These are phyloP conservation scores for Myxozyma vanderwaltii DNA, from an alignment of 805 yeast genomes.

Conservation along the genomic window DNA sequence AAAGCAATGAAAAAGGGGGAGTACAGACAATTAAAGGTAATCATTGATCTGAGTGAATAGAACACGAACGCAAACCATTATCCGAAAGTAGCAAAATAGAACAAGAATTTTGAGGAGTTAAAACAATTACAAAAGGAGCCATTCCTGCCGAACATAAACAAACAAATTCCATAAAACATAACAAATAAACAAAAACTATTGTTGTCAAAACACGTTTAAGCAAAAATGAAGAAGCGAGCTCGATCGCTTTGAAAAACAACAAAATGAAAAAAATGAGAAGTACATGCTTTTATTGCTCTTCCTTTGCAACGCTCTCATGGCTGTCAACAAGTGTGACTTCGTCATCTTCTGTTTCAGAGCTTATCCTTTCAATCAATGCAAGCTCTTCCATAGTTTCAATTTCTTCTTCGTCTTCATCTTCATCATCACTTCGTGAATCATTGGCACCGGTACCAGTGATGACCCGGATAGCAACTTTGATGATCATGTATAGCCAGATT, in stretches of 20 bases:
- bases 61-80: not conserved
- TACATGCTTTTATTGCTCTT: not conserved
- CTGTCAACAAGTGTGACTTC: constrained; percentile 16
- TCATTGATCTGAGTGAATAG: too few relatives aligned
- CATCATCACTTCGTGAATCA: constrained; percentile 83
- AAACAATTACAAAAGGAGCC: not conserved
- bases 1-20: too few relatives aligned
- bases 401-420: constrained; percentile 47
- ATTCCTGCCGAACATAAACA: not conserved
- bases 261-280: not conserved
- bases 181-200: not conserved
- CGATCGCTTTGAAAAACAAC: not conserved
- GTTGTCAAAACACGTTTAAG: not conserved
- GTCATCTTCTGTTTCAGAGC: constrained; percentile 7
- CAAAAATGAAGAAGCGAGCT: not conserved
- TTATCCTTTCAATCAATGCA: not conserved
- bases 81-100: not conserved
- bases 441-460: constrained; percentile 76
- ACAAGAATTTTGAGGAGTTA: not conserved
- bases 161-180: not conserved
- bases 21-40: not conserved
- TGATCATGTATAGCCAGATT: constrained; percentile 75
- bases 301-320: constrained; percentile 1
- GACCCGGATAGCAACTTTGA: constrained; percentile 69
- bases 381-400: not conserved